Evolutionary conservation across 192 early-diverging fungal species (phyloP).

Genomic region (Entophlyctis luteolus): DNA sequence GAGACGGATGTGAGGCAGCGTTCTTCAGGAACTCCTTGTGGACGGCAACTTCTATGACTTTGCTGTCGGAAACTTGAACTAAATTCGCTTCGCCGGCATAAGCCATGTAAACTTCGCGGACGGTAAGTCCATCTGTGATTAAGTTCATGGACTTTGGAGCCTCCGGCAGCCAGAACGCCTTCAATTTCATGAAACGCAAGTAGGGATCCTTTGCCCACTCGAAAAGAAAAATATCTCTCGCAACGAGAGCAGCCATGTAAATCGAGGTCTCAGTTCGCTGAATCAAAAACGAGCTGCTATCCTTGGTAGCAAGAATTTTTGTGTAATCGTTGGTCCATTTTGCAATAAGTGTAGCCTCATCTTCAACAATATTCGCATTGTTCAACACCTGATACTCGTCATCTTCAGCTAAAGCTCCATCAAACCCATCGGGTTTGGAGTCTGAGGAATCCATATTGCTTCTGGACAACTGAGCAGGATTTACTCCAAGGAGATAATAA

Average conservation of each 20-base stretch:
- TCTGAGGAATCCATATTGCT: slow-evolving; percentile 31
- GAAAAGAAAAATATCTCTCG: slow-evolving; percentile 52
- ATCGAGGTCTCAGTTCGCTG: slow-evolving; percentile 55
- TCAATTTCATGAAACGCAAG: slow-evolving; percentile 63
- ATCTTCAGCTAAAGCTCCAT: slow-evolving; percentile 17
- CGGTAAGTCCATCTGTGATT: slow-evolving; percentile 54
- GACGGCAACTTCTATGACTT: slow-evolving; percentile 55
- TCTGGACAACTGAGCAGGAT: slow-evolving; percentile 33
- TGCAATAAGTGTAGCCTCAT: slow-evolving; percentile 44
- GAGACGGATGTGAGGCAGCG: neutral
- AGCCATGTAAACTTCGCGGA: slow-evolving; percentile 52
- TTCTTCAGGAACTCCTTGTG: slow-evolving; percentile 44
- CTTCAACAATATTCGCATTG: slow-evolving; percentile 28
- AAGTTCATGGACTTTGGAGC: slow-evolving; percentile 53
- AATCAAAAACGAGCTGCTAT: slow-evolving; percentile 49
- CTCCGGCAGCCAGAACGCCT: slow-evolving; percentile 65
- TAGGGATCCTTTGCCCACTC: slow-evolving; percentile 66
- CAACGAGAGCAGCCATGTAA: slow-evolving; percentile 50
- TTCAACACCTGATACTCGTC: slow-evolving; percentile 38
- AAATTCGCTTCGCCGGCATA: slow-evolving; percentile 56
- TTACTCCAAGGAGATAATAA: slow-evolving; percentile 39
- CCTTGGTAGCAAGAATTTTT: slow-evolving; percentile 55
- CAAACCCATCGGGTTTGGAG: neutral
- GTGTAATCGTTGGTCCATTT: slow-evolving; percentile 55
- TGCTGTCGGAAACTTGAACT: slow-evolving; percentile 45